Base-by-base conservation (phyloP, 1,284 basidiomycete genomes). In the Vanrija sp. region DNA sequence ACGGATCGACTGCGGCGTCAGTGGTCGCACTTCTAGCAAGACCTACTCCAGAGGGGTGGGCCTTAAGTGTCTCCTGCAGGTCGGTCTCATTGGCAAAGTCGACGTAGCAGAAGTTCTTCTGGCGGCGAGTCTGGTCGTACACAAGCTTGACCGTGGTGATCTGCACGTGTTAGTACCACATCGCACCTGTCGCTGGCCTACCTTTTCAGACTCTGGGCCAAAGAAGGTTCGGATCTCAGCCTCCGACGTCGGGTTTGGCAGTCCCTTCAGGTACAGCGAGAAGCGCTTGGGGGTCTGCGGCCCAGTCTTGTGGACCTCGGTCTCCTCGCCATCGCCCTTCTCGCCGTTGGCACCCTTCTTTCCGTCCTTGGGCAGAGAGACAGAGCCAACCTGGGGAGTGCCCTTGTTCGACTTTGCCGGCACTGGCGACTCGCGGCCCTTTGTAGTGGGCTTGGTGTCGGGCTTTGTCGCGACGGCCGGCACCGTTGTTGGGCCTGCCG, bases 51-150 rank as follows among this genome's bases (percentile, higher is more conserved):
- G 53, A 54, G 15, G 79, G 81, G 63, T 86, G 84, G 63, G 84
- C 85, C 58, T 83, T 84, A 22, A 93, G 75, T 1, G 84, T 89
- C 22, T 78, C 81, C 65, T 83, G 86, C 87, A 92, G 88, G 20
- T 84, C 80, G 44, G 85, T 86, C 66, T 92, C 89, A 64, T 87
- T 86, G 7, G 82, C 85, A 72, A 93, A 94, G 70, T 94, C 91
- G 55, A 93, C 83, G 65, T 91, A 94, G 1, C 84, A 87, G 48
- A 77, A 73, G 55, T 72, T 69, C 68, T 64, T 68, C 47, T 68
- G 67, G 31, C 64, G 64, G 41, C 63, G 63, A 10, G 60, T 64
- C 10, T 78, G 62, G 79, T 84, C 62, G 78, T 75, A 52, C 60
- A 77, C 53, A 82, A 88, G 82, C 63, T 83, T 82, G 59, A 92